Evolutionary conservation across 495 filamentous ascomycete genomes (phyloP), one percentile per base, ranked within the genome.

Genomic region (Hypomontagnella monticulosa): DNA sequence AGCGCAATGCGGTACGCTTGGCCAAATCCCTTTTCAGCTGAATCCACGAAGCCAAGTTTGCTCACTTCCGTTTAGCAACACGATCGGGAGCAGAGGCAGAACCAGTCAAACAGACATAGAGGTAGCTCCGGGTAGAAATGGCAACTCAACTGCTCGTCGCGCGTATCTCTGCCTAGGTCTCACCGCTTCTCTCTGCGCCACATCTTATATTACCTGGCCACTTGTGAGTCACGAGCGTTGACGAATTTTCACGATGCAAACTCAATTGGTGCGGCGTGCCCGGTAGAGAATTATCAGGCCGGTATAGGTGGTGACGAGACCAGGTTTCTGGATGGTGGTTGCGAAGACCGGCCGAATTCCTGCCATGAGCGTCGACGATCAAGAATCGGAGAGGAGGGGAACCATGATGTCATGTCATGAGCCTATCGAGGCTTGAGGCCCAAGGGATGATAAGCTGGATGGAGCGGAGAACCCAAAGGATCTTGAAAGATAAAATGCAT

Each of bases 1-100:
- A 73, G 33, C 61, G 70, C 3, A 79, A 79, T 63, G 80, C 80
- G 12, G 76, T 78, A 63, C 27, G 74, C 64, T 14, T 49, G 23
- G 51, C 11, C 27, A n/a, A 36, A 0, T 7, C 40, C n/a, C n/a
- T 34, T 43, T 38, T 32, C 30, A 50, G 42, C 37, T 33, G 44
- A 1, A 12, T 19, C 41, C 19, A 23, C 14, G 9, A 18, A 19
- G 19, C 40, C 40, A 41, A 30, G 33, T 38, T 40, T n/a, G 20
- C 57, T 67, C 10, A 66, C n/a, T 38, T 5, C 4, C n/a, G 8
- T 12, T 38, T 53, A 70, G 67, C 61, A 70, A 61, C 30, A 52
- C n/a, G 62, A 61, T 37, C 61, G 67, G 16, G 62, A 61, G 27
- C 61, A 66, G 6, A 66, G 38, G 20, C 57, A 52, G 42, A 50